Evolutionary conservation across 805 yeast species (phyloP).

Genomic region (Schwanniomyces polymorphus): DNA sequence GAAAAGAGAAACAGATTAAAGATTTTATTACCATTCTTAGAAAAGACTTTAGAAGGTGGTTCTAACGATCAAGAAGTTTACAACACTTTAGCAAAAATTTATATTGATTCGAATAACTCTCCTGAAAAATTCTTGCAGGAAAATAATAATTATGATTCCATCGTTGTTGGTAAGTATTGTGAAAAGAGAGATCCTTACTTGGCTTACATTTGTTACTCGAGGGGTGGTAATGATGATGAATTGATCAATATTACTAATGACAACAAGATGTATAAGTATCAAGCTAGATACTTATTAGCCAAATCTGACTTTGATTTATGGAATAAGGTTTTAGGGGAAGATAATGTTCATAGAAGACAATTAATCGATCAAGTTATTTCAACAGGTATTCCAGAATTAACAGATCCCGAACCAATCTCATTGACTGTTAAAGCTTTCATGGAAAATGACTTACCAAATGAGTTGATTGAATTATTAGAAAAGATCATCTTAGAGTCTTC

Average conservation of each 20-base stretch:
- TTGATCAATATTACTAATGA: conserved; percentile 91
- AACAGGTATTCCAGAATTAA: conserved; percentile 92
- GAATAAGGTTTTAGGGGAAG: conserved; percentile 72
- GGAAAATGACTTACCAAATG: conserved; percentile 91
- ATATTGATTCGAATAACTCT: conserved; percentile 95
- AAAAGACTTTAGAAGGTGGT: conserved; percentile 81
- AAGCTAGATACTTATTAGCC: conserved; percentile 90
- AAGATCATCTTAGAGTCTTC: conserved; percentile 97
- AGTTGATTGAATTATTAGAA: conserved; percentile 90
- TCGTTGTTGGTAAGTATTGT: conserved; percentile 95
- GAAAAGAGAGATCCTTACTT: conserved; percentile 98
- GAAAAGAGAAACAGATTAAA: conserved; percentile 95
- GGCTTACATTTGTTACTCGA: conserved; percentile 96
- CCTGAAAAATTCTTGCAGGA: conserved; percentile 96
- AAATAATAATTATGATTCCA: conserved; percentile 86
- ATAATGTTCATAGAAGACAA: conserved; percentile 85
- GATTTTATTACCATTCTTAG: conserved; percentile 88
- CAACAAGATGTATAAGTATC: conserved; percentile 97
- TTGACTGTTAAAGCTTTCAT: conserved; percentile 92
- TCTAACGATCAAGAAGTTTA: conserved; percentile 86
- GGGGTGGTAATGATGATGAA: conserved; percentile 90
- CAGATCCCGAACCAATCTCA: conserved; percentile 91
- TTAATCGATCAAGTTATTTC: conserved; percentile 92
- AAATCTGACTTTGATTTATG: conserved; percentile 87
- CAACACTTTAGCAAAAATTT: conserved; percentile 95